A percentile compares a stretch with the other conserved stretches of the same genome.
Conservation (phyloP, 768 basidiomycete species). For the Russula foetens region DNA sequence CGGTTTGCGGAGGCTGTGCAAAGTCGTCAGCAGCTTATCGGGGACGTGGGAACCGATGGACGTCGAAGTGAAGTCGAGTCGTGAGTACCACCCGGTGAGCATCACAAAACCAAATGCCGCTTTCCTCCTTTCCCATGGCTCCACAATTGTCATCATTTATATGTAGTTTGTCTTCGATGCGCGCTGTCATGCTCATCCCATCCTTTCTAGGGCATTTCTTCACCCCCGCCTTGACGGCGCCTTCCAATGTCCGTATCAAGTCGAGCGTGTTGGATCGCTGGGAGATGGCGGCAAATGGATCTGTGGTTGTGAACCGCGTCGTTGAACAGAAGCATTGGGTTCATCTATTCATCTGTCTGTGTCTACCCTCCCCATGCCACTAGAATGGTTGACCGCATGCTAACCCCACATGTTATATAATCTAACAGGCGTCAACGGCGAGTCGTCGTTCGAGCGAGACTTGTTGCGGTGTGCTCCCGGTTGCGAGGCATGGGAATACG, state of each 20-base stretch:
- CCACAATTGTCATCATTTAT: too few relatives aligned
- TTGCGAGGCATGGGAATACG: conserved; percentile 36
- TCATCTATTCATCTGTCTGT: conserved; percentile 40
- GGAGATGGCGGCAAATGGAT: conserved; percentile 51
- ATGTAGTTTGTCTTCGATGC: neutral
- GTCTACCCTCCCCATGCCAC: neutral
- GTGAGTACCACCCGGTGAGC: neutral
- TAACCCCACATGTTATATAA: neutral
- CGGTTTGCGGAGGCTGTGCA: neutral
- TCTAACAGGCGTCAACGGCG: conserved; percentile 35
- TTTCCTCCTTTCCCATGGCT: too few relatives aligned
- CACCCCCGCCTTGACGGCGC: too few relatives aligned
- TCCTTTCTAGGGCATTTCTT: conserved; percentile 41
- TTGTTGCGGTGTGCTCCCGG: conserved; percentile 34
- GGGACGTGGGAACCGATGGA: conserved; percentile 3
- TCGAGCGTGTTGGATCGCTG: conserved; percentile 39
- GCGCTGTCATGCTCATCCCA: neutral
- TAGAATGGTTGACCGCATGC: too few relatives aligned
- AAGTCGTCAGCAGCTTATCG: neutral
- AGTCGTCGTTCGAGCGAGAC: conserved; percentile 43
- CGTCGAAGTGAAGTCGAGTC: neutral
- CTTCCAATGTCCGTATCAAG: conserved; percentile 42
- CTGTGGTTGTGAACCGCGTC: conserved; percentile 41
- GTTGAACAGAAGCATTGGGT: conserved; percentile 38
- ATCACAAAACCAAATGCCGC: too few relatives aligned